These are phyloP conservation scores for Alternaria hordeiaustralica DNA, from an alignment of 2,329 filamentous ascomycete genomes.

Conservation along the genomic window DNA sequence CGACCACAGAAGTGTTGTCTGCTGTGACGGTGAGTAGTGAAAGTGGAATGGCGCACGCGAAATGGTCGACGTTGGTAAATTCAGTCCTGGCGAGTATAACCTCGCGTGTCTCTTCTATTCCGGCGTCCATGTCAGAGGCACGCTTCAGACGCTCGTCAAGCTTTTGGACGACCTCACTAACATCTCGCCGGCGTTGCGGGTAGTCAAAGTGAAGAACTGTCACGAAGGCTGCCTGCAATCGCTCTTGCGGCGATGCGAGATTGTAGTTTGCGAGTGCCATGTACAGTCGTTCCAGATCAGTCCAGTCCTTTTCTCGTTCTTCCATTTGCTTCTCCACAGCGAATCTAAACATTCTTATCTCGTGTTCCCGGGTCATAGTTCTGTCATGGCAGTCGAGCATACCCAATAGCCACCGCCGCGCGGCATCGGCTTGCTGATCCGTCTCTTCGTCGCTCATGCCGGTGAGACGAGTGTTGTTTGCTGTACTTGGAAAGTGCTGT, in stretches of 20 bases:
- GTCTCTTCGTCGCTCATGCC: conserved; percentile 1
- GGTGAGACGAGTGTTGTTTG: not conserved
- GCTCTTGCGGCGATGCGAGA: conserved; percentile 2
- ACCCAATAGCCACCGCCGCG: conserved; percentile 17
- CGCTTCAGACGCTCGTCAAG: conserved; percentile 3
- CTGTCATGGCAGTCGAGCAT: conserved; percentile 13
- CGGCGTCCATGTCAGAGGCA: not conserved
- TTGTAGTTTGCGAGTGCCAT: conserved; percentile 23
- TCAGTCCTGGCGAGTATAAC: conserved; percentile 5
- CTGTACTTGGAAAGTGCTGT: not conserved
- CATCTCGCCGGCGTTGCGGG: conserved; percentile 3
- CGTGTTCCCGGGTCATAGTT: conserved; percentile 3
- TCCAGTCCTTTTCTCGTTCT: not conserved
- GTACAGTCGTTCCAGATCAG: conserved; percentile 24
- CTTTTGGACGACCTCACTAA: conserved; percentile 1
- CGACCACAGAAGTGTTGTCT: not conserved
- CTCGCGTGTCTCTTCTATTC: conserved; percentile 1
- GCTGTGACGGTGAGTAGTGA: conserved; percentile 1
- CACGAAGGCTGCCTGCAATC: conserved; percentile 16
- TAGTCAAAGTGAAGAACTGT: conserved; percentile 21
- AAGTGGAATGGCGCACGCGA: conserved; percentile 29
- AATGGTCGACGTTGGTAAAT: conserved; percentile 18
- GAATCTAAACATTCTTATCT: conserved; percentile 15
- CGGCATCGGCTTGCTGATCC: conserved; percentile 2
- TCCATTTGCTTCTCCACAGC: conserved; percentile 20